These are phyloP conservation scores for Colletotrichum shisoi DNA, from an alignment of 2,329 filamentous ascomycete genomes.

Conservation along the genomic window DNA sequence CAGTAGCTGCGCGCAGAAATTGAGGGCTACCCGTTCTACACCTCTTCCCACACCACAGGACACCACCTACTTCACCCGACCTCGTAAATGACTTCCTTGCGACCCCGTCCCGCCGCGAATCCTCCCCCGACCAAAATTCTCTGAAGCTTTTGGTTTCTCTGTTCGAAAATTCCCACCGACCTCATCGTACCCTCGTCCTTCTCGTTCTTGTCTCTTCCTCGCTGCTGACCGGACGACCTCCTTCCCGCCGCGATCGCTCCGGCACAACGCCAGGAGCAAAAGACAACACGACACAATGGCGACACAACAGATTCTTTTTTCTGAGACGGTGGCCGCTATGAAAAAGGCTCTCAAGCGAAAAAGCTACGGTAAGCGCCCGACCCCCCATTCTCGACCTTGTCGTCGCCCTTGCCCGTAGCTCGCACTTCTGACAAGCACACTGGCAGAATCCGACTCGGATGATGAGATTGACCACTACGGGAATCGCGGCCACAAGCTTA, in stretches of 20 bases:
- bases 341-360: conserved; percentile 72
- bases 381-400: background rate
- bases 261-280: conserved; percentile 24
- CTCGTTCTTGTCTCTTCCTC: conserved; percentile 15
- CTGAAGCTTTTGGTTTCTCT: conserved; percentile 6
- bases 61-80: conserved; percentile 14
- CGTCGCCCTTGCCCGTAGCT: background rate
- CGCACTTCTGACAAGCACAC: conserved; percentile 25
- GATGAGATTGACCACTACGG: conserved; percentile 72
- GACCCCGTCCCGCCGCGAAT: conserved; percentile 8
- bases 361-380: conserved; percentile 61
- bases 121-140: background rate
- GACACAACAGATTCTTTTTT: conserved; percentile 67
- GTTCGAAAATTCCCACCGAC: conserved; percentile 4
- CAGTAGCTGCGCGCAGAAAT: conserved; percentile 39
- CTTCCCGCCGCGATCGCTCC: conserved; percentile 28
- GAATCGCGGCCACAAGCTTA: conserved; percentile 81
- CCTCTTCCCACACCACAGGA: conserved; percentile 30
- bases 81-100: conserved; percentile 30
- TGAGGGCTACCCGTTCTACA: conserved; percentile 35
- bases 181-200: conserved; percentile 1
- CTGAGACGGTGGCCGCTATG: conserved; percentile 72
- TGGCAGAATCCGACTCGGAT: conserved; percentile 78
- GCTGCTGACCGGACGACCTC: conserved; percentile 16
- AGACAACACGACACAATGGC: conserved; percentile 48